These are phyloP conservation scores for Colletotrichum sp. DNA, from an alignment of 2,329 filamentous ascomycete species.

Conservation along the genomic window DNA sequence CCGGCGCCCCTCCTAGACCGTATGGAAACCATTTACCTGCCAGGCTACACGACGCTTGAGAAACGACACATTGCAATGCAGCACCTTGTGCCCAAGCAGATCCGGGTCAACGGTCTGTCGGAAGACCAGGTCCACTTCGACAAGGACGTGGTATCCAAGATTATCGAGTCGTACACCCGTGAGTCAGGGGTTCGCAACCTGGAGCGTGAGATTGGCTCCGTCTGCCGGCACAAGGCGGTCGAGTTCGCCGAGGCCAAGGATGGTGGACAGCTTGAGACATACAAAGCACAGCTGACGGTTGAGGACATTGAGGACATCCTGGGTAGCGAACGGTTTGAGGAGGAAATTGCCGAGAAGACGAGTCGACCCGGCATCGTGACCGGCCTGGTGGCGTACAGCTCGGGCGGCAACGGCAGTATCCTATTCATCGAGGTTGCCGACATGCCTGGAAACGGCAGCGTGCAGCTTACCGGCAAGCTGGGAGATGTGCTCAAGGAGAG, in stretches of 20 bases:
- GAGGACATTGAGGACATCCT: slow-evolving; percentile 89
- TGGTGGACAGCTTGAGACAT: slow-evolving; percentile 67
- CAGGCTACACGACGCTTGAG: slow-evolving; percentile 95
- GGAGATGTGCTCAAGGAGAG: slow-evolving; percentile 97
- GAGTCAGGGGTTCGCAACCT: slow-evolving; percentile 96
- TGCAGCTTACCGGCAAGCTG: slow-evolving; percentile 95
- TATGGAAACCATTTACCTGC: slow-evolving; percentile 94
- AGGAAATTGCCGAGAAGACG: slow-evolving; percentile 90
- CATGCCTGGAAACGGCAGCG: slow-evolving; percentile 90
- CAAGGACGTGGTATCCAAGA: slow-evolving; percentile 88
- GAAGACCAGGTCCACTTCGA: slow-evolving; percentile 77
- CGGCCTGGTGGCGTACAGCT: slow-evolving; percentile 92
- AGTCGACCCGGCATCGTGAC: slow-evolving; percentile 91
- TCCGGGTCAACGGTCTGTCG: slow-evolving; percentile 84
- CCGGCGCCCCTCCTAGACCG: slow-evolving; percentile 91
- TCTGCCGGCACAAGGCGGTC: slow-evolving; percentile 94
- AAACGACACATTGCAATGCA: slow-evolving; percentile 93
- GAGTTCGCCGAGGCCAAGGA: slow-evolving; percentile 93
- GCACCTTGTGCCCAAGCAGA: slow-evolving; percentile 96
- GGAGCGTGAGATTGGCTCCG: slow-evolving; percentile 92
- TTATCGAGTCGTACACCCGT: slow-evolving; percentile 95
- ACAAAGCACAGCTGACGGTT: slow-evolving; percentile 75
- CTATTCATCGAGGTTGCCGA: slow-evolving; percentile 98
- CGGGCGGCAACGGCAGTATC: slow-evolving; percentile 92
- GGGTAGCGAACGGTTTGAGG: slow-evolving; percentile 91